Evolutionary conservation across 2,329 filamentous ascomycete species (phyloP).

Genomic region (Sporothrix euskadiensis): DNA sequence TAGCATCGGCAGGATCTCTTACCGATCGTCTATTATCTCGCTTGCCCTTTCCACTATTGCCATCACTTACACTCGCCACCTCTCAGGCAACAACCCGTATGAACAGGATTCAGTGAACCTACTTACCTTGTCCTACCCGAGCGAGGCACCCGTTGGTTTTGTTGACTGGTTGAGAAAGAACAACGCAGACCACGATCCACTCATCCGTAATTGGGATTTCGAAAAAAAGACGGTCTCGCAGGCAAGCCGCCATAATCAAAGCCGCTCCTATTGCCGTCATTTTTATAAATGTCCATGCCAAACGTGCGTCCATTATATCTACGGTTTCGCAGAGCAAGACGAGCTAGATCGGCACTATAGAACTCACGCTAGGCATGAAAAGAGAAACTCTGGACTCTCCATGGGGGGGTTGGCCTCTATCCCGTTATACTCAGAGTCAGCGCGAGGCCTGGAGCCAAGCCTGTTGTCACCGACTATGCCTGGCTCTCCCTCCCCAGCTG

Average conservation of each 20-base stretch:
- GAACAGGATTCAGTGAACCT: constrained; percentile 45
- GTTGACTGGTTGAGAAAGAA: constrained; percentile 56
- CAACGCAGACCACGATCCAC: constrained; percentile 51
- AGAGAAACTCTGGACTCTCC: constrained; percentile 50
- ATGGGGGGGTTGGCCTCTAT: constrained; percentile 40
- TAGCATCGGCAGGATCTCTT: neutral
- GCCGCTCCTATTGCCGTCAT: neutral
- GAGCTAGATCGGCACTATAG: constrained; percentile 55
- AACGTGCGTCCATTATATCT: constrained; percentile 58
- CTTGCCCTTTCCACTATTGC: neutral
- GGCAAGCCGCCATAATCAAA: constrained; percentile 37
- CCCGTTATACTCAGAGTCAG: neutral
- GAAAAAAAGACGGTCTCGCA: constrained; percentile 43
- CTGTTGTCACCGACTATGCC: constrained; percentile 37
- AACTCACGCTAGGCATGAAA: constrained; percentile 45
- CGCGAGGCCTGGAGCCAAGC: neutral
- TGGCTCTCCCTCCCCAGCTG: constrained; percentile 43
- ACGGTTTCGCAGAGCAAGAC: constrained; percentile 54
- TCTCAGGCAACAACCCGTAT: constrained; percentile 47
- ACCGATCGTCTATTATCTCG: neutral
- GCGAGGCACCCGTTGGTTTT: constrained; percentile 51
- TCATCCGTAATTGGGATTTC: constrained; percentile 46
- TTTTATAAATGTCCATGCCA: constrained; percentile 56
- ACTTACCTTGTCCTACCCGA: constrained; percentile 42
- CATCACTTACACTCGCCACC: constrained; percentile 11